Evolutionary conservation across 2,329 filamentous ascomycete genomes (phyloP), one percentile per base, ranked within the genome.

Genomic region (Colletotrichum sp.): DNA sequence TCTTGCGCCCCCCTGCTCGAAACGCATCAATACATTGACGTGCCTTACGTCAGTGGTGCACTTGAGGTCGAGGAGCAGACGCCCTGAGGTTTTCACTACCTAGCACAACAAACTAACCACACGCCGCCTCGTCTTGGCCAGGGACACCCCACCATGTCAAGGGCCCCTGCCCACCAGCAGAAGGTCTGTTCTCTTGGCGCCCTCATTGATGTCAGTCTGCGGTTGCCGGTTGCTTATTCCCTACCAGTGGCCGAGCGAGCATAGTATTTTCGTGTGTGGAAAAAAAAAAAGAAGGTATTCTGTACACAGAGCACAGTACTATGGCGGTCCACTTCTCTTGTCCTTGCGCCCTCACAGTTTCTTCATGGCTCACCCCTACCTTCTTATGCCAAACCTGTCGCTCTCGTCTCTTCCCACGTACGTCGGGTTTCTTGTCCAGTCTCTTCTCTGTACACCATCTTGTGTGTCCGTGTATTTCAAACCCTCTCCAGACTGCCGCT

Each of bases 401-500:
- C 72, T 39, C 55, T 63, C 64, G 36, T 69, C 52, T 55, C 69
- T 76, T 69, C 69, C 76, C 69, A 76, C 77, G 76, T 76, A 72
- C 39, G 24, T 71, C 75, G 68, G 52, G 72, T 69, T 69, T 75
- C 62, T 66, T 63, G 32, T 64, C 62, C 65, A 63, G 65, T 71
- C 75, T 84, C 87, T 84, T 85, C 87, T 86, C 82, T 78, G 75
- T 77, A 77, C 65, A 77, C 73, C 76, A 72, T 73, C 70, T 49
- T 65, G 76, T 78, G 75, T 77, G 74, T 82, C 64, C 49, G 74
- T 81, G 82, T 80, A 80, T 80, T 82, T 79, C 79, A 79, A 77
- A 78, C 79, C 78, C 79, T 80, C 80, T 80, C 81, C 79, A 80
- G 79, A 81, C 81, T 86, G 85, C 82, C 84, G 85, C 84, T 83